These are phyloP conservation scores for Austroboletus olivaceoglutinosus DNA, from an alignment of 1,284 basidiomycete genomes.

Conservation along the genomic window DNA sequence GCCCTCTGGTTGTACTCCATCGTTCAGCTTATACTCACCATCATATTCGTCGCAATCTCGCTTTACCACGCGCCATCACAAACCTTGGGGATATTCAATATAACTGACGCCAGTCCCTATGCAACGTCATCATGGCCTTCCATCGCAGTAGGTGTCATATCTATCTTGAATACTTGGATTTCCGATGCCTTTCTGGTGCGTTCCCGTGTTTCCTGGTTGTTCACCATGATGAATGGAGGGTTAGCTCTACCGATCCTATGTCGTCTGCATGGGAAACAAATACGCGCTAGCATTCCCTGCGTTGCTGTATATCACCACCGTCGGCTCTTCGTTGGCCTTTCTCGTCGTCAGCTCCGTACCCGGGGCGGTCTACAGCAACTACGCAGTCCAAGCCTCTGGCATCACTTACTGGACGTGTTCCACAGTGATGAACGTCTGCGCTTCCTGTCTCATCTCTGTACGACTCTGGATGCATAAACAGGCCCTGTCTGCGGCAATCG, in stretches of 20 bases:
- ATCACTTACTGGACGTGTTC: constrained; percentile 18
- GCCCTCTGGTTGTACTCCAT: constrained; percentile 13
- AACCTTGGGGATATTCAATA: constrained; percentile 13
- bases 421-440: constrained; percentile 14
- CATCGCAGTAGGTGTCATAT: constrained; percentile 11
- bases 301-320: constrained; percentile 15
- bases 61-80: constrained; percentile 16
- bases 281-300: not conserved
- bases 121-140: constrained; percentile 18
- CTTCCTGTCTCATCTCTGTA: constrained; percentile 14
- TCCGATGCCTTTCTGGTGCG: constrained; percentile 27
- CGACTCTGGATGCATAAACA: constrained; percentile 19
- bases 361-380: constrained; percentile 13
- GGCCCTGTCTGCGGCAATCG: constrained; percentile 8
- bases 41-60: constrained; percentile 19
- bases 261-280: constrained; percentile 19
- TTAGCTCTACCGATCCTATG: constrained; percentile 26
- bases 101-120: constrained; percentile 8
- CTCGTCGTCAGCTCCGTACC: constrained; percentile 15
- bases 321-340: constrained; percentile 18
- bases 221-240: not conserved
- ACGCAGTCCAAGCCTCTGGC: constrained; percentile 12
- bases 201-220: not conserved
- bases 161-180: constrained; percentile 24
- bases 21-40: constrained; percentile 22